A percentile compares a stretch with the other conserved stretches of the same genome.
Conservation (phyloP, 305 asterid genomes). For the Coffea humblotiana region DNA sequence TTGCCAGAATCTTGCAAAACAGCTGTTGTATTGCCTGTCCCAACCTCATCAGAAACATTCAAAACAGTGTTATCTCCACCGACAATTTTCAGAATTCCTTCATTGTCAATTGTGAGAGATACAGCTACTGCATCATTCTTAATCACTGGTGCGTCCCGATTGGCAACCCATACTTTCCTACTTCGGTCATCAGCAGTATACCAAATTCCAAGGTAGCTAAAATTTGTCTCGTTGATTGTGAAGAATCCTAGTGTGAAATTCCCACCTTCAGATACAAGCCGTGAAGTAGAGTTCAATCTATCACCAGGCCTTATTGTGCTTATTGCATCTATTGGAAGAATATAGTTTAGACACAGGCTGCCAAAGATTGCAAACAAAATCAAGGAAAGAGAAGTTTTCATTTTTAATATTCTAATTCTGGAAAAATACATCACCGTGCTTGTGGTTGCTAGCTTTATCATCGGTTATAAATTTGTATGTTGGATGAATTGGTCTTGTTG, state of each 20-base stretch:
- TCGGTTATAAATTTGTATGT: not conserved
- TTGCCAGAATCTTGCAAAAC: constrained; percentile 29
- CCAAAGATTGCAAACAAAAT: not conserved
- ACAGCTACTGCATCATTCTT: not conserved
- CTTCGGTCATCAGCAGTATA: not conserved
- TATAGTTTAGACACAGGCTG: not conserved
- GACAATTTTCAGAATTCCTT: constrained; percentile 14
- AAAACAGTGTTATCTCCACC: constrained; percentile 18
- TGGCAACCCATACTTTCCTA: constrained; percentile 23
- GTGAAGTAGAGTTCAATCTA: constrained; percentile 10
- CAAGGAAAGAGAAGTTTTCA: not conserved
- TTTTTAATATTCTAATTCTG: not conserved
- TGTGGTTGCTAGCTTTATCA: not conserved
- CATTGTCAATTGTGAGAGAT: constrained; percentile 13
- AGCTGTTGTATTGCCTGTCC: constrained; percentile 25
- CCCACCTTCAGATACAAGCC: constrained; percentile 19
- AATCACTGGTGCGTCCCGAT: constrained; percentile 16
- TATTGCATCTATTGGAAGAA: not conserved
- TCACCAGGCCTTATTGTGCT: constrained; percentile 20
- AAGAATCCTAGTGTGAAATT: constrained; percentile 26
- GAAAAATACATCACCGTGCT: not conserved
- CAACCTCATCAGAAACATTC: constrained; percentile 21
- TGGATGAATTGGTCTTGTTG: not conserved
- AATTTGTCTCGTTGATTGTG: not conserved
- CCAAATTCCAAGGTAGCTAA: constrained; percentile 27